Base-by-base conservation (phyloP, 305 asterid species). In the Euphrasia arctica region DNA sequence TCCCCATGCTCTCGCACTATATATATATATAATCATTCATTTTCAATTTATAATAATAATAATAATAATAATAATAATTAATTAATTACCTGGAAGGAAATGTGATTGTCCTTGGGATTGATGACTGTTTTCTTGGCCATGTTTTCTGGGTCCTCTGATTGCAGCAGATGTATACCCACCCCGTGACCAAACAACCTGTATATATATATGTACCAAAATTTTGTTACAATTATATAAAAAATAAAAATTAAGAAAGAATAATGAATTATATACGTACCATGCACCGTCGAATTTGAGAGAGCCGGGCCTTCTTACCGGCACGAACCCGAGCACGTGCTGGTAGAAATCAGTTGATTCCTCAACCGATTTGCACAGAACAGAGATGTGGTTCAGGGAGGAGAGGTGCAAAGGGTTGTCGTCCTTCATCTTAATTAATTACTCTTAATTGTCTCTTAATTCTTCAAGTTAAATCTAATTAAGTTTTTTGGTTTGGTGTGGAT, bases 1-100 rank as follows among this genome's bases (percentile, higher is more conserved):
- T 75, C 22, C 74, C 83, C 91, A 92, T 89, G 85, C 82, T 89
- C 83, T 92, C 98, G 14, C 98, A 91, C 98, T 91, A n/a, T n/a
- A 84, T 3, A 25, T 0, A 25, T 7, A n/a, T 27, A 54, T 10
- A 0, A 55, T 18, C 22, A 22, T 25, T 18, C 0, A 54, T 54
- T 43, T 5, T 0, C 42, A 34, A 4, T 32, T 32, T 32, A 25
- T 31, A 5, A 34, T 34, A 34, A 34, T 34, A 4, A 34, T 67
- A 91, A 2, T 31, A 31, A 2, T 31, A 34, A 0, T 7, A 34
- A 3, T 4, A 5, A 4, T 34, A 34, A 34, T 34, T 5, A 34
- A 34, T 5, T 27, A 2, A 54, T 61, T 67, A 91, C 98, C 97
- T 92, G 98, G 73, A 92, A 92, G 3, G 98, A 92, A 63, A 92